Evolutionary conservation across 495 filamentous ascomycete genomes (phyloP), one percentile per base, ranked within the genome.

Genomic region (Gamarada debralockiae): DNA sequence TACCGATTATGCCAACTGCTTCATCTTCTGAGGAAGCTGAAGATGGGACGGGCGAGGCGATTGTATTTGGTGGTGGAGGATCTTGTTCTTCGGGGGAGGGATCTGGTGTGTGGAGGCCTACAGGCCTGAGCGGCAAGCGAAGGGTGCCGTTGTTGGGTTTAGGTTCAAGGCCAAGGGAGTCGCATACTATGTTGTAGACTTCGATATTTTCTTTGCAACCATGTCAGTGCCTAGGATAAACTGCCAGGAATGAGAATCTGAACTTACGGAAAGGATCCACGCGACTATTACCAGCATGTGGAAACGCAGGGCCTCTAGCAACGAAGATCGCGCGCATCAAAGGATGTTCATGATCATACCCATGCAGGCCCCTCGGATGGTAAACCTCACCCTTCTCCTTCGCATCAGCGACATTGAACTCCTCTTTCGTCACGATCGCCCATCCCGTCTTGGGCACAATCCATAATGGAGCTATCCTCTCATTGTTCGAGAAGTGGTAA

Each of bases 321-420:
- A 96, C 75, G 60, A 97, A 97, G 25, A 97, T 89, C 0, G 92
- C 90, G 22, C 92, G 76, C 92, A 97, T 97, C 50, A 96, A 73
- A 3, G 90, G 88, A 59, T 96, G 82, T 54, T 90, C 78, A 55
- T 92, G 86, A 64, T 97, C 92, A 61, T 95, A 97, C 0, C 92
- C 92, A 57, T 97, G 92, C 1, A 96, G 70, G 1, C 92, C 92
- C 21, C 70, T 75, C 0, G 90, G 92, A 53, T 84, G 78, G 58
- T 95, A 97, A 1, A 75, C 64, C 5, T 75, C 60, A n/a, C 78
- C 81, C 8, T 76, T 78, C n/a, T 73, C 69, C 42, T 81, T 74
- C 0, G 76, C 83, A 29, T 83, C 72, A 23, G 76, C 70, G 17
- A 87, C 74, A 55, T 95, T 78, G 63, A 90, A 90, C 47, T 95